Percentiles rank a stretch among this genome's conserved stretches.
Evolutionary conservation across 805 yeast genomes (phyloP).

Genomic region (Komagataella kurtzmanii): DNA sequence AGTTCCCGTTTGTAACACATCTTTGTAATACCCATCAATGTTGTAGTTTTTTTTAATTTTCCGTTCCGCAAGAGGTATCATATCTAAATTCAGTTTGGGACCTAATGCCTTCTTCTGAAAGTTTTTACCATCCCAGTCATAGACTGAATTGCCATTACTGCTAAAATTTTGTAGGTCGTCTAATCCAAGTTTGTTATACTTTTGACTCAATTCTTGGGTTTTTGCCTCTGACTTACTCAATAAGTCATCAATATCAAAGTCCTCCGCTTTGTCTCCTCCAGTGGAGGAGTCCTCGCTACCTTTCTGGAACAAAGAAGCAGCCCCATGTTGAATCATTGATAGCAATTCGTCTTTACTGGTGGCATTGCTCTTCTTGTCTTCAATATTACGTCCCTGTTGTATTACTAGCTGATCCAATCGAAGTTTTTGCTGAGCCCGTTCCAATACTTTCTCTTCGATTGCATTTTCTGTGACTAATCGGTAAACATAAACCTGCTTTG

Average conservation of each 20-base stretch:
- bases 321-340: conserved; percentile 96
- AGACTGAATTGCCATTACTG: conserved; percentile 60
- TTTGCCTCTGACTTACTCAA: conserved; percentile 70
- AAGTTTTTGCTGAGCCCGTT: conserved; percentile 70
- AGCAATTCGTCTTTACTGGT: conserved; percentile 67
- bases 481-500: conserved; percentile 69
- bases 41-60: conserved; percentile 71
- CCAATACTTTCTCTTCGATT: conserved; percentile 71
- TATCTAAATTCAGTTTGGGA: conserved; percentile 35
- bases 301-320: conserved; percentile 68
- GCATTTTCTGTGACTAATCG: conserved; percentile 73
- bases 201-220: conserved; percentile 66
- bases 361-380: conserved; percentile 21
- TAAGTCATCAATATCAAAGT: conserved; percentile 75
- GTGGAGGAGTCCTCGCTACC: conserved; percentile 4
- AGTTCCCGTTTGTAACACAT: conserved; percentile 22
- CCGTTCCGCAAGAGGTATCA: conserved; percentile 54
- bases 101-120: conserved; percentile 47
- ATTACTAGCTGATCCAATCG: conserved; percentile 73
- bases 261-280: conserved; percentile 18
- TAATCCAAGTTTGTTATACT: conserved; percentile 74
- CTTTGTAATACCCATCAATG: conserved; percentile 59
- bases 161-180: conserved; percentile 91
- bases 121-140: conserved; percentile 93
- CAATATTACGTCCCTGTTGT: conserved; percentile 48